Evolutionary conservation across 345 rosid genomes (phyloP), one percentile per base, ranked within the genome.

Genomic region (Iberis pinnata): DNA sequence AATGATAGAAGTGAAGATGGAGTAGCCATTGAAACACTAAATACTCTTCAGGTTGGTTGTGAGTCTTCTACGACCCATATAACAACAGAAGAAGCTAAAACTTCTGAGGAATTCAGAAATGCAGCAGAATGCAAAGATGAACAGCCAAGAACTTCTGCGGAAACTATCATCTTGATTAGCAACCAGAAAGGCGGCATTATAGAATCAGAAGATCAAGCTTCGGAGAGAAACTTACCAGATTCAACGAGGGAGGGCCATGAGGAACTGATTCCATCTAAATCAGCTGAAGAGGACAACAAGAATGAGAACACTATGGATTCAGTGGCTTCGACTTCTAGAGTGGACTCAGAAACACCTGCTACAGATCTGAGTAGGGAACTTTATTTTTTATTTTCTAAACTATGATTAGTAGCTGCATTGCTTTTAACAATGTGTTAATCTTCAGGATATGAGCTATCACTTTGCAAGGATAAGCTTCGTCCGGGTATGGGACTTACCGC

Each of bases 401-500:
- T 32, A 31, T 59, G 63, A 19, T 17, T 56, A 49, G 38, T 59
- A 42, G 56, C 63, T 53, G 27, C 32, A n/a, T 39, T 73, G 32
- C 46, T 18, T 42, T 48, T 54, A 39, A 68, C 47, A 27, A 12
- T 49, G 27, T 18, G 19, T 48, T 49, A 13, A 54, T 26, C 54
- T 75, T 57, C 78, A 89, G 97, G 77, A 45, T 71, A 83, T 75
- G 89, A 80, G 77, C 71, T 89, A 70, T 89, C 97, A 53, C 78
- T 89, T 16, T 89, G 97, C 73, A 78, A 81, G 56, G 75, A 77
- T 67, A 89, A 83, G 70, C 82, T 89, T 49, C 70, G 25, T 47
- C 61, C 69, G 18, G 88, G 93, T 38, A 89, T 89, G 87, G 93
- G 97, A 51, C 75, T 53, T 18, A 67, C 60, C 20, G 88, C 97